Conservation (phyloP, 768 basidiomycete species). For the Leccinum rimulosum region DNA sequence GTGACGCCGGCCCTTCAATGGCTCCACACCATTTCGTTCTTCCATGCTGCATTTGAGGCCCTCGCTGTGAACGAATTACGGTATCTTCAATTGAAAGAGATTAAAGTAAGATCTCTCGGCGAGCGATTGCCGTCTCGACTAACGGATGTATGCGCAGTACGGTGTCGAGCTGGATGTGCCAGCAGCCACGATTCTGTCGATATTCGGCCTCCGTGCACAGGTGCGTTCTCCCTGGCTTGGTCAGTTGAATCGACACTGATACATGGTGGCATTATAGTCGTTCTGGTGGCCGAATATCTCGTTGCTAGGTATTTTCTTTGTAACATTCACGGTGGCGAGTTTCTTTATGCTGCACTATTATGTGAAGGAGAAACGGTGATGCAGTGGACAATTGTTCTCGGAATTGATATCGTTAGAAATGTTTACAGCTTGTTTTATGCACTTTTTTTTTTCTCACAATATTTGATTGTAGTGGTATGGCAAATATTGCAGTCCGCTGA, state of each 20-base stretch:
- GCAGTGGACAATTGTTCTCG: not conserved
- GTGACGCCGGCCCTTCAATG: constrained; percentile 71
- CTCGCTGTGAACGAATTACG: constrained; percentile 96
- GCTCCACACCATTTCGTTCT: constrained; percentile 92
- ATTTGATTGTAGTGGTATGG: not conserved
- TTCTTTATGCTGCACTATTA: constrained; percentile 82
- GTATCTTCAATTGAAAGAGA: constrained; percentile 89
- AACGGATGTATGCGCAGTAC: constrained; percentile 53
- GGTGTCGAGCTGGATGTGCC: constrained; percentile 97
- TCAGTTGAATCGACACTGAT: constrained; percentile 8
- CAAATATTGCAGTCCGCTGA: not conserved
- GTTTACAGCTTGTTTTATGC: not conserved
- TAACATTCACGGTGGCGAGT: constrained; percentile 69
- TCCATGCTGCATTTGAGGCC: constrained; percentile 98
- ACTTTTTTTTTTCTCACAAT: not conserved
- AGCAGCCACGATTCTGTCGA: constrained; percentile 90
- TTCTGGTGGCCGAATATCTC: constrained; percentile 99
- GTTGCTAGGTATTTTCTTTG: constrained; percentile 83
- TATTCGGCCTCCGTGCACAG: constrained; percentile 90
- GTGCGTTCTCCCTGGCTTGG: constrained; percentile 33
- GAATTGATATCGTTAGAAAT: not conserved
- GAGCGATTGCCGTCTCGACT: not conserved
- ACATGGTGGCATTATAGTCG: constrained; percentile 43
- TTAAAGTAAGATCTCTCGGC: constrained; percentile 57
- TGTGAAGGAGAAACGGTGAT: constrained; percentile 69